These are phyloP conservation scores for Passiflora organensis DNA, from an alignment of 345 rosid species.

Conservation along the genomic window DNA sequence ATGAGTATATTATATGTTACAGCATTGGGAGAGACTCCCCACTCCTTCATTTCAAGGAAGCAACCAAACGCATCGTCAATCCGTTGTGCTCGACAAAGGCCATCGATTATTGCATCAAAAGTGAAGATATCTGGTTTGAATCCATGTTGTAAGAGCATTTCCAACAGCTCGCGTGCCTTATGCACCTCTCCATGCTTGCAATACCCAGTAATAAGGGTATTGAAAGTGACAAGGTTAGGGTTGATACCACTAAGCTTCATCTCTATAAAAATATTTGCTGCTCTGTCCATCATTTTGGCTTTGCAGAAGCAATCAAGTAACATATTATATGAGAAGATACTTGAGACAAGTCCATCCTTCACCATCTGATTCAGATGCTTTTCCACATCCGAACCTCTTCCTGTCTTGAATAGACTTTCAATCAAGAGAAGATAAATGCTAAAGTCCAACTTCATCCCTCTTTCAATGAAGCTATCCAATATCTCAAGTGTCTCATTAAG, in stretches of 20 bases:
- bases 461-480: slow-evolving; percentile 41
- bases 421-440: slow-evolving; percentile 47
- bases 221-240: slow-evolving; percentile 78
- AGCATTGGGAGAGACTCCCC: slow-evolving; percentile 75
- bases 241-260: slow-evolving; percentile 48
- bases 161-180: slow-evolving; percentile 38
- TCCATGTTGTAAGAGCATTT: slow-evolving; percentile 52
- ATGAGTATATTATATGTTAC: slow-evolving; percentile 64
- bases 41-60: slow-evolving; percentile 69
- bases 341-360: slow-evolving; percentile 41
- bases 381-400: slow-evolving; percentile 46
- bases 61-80: slow-evolving; percentile 76
- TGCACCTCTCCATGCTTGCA: slow-evolving; percentile 43
- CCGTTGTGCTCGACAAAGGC: slow-evolving; percentile 59
- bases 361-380: slow-evolving; percentile 44
- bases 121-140: slow-evolving; percentile 71
- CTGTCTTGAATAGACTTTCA: slow-evolving; percentile 51
- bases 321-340: slow-evolving; percentile 60
- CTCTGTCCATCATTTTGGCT: slow-evolving; percentile 44
- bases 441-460: slow-evolving; percentile 63
- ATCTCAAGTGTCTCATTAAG: slow-evolving; percentile 51
- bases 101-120: slow-evolving; percentile 66
- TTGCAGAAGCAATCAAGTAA: slow-evolving; percentile 77
- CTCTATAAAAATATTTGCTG: slow-evolving; percentile 36
- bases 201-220: slow-evolving; percentile 62